Evolutionary conservation across 495 filamentous ascomycete species (phyloP).

Genomic region (Aspergillus funiculosus): DNA sequence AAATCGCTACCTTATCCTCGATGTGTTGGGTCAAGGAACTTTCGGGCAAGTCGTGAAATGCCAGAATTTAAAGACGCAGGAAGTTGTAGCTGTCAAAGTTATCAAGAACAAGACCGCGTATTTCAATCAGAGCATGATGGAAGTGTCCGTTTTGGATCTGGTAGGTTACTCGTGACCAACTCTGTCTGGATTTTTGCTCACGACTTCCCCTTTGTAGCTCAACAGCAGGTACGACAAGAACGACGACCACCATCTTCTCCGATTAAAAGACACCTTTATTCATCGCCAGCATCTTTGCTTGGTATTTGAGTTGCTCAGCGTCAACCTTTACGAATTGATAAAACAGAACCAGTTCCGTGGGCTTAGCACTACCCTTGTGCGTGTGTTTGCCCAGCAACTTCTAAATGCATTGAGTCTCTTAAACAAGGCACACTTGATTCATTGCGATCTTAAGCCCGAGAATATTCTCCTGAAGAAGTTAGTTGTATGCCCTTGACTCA

Average conservation of each 20-base stretch:
- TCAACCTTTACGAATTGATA: slow-evolving; percentile 98
- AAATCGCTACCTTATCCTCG: slow-evolving; percentile 96
- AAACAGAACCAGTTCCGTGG: slow-evolving; percentile 99
- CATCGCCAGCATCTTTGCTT: slow-evolving; percentile 96
- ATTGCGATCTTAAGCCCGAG: slow-evolving; percentile 98
- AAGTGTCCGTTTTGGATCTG: slow-evolving; percentile 95
- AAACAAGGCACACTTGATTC: slow-evolving; percentile 95
- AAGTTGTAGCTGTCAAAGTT: slow-evolving; percentile 98
- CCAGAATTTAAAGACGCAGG: slow-evolving; percentile 95
- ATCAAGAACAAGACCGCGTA: slow-evolving; percentile 99
- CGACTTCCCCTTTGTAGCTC: slow-evolving; percentile 50
- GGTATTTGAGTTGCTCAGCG: slow-evolving; percentile 94
- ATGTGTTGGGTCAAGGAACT: slow-evolving; percentile 96
- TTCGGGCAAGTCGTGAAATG: slow-evolving; percentile 99
- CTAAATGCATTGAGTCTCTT: slow-evolving; percentile 86
- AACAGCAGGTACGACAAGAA: slow-evolving; percentile 99
- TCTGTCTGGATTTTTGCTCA: slow-evolving; percentile 20
- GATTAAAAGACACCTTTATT: slow-evolving; percentile 97
- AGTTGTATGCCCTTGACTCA: slow-evolving; percentile 18
- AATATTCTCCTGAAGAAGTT: slow-evolving; percentile 97
- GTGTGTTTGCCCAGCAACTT: slow-evolving; percentile 96
- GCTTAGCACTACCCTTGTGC: slow-evolving; percentile 92
- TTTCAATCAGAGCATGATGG: slow-evolving; percentile 99
- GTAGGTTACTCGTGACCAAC: slow-evolving; percentile 44
- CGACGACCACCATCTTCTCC: slow-evolving; percentile 94